These are phyloP conservation scores for Blastobotrys apis DNA, from an alignment of 1,139 yeast genomes.

Conservation along the genomic window DNA sequence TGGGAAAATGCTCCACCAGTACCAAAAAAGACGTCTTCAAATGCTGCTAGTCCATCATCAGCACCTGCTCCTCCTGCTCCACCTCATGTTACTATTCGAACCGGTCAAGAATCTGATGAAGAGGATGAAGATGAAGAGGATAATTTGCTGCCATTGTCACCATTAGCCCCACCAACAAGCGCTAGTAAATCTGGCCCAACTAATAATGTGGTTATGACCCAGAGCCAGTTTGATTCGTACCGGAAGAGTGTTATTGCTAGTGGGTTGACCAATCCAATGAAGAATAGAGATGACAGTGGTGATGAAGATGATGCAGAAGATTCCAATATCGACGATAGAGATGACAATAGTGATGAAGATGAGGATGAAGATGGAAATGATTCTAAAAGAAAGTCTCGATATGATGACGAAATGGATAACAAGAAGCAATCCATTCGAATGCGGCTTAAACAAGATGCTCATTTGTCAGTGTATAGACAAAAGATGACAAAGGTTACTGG, in stretches of 20 bases:
- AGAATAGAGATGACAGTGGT: slow-evolving; percentile 11
- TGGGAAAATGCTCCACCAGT: slow-evolving; percentile 4
- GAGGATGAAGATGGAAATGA: slow-evolving; percentile 21
- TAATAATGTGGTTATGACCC: slow-evolving; percentile 31
- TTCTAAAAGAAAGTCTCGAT: slow-evolving; percentile 18
- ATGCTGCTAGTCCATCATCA: slow-evolving; percentile 6
- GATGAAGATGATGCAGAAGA: slow-evolving; percentile 18
- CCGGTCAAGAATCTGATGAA: slow-evolving; percentile 5
- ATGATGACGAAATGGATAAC: slow-evolving; percentile 27
- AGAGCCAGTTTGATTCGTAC: slow-evolving; percentile 35
- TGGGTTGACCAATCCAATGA: slow-evolving; percentile 13
- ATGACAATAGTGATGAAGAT: slow-evolving; percentile 19
- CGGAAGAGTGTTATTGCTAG: slow-evolving; percentile 28
- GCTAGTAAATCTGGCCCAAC: slow-evolving; percentile 9
- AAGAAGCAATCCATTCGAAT: slow-evolving; percentile 29
- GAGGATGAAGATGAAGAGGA: slow-evolving; percentile 24
- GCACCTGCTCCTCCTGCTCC: slow-evolving; percentile 7
- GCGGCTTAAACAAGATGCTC: slow-evolving; percentile 40
- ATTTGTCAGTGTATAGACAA: slow-evolving; percentile 40
- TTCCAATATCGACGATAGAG: slow-evolving; percentile 19
- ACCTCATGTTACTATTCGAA: slow-evolving; percentile 7
- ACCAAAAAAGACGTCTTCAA: background rate
- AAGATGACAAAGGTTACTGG: slow-evolving; percentile 41
- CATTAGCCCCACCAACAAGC: slow-evolving; percentile 16
- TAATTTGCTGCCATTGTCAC: slow-evolving; percentile 23